Percentiles rank a stretch among this genome's conserved stretches.
Evolutionary conservation across 2,329 filamentous ascomycete species (phyloP).

Genomic region (Aspergillus puulaauensis): DNA sequence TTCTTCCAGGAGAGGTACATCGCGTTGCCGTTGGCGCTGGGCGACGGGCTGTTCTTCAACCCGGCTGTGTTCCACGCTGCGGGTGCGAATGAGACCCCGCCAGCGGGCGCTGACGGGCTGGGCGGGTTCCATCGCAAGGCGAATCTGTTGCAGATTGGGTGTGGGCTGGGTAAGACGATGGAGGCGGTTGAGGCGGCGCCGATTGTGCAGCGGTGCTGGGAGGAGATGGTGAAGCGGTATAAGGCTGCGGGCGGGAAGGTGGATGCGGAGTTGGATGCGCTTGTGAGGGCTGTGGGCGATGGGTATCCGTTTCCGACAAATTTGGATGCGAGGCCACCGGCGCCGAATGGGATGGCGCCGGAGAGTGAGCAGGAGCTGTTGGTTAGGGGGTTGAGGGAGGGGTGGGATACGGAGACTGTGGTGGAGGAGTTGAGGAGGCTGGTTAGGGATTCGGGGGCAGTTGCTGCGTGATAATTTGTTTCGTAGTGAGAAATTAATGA

Average conservation of each 20-base stretch:
- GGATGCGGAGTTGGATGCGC: constrained; percentile 45
- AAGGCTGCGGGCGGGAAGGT: constrained; percentile 18
- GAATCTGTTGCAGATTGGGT: constrained; percentile 63
- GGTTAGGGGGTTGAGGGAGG: constrained; percentile 43
- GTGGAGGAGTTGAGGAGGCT: constrained; percentile 44
- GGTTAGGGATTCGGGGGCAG: constrained; percentile 32
- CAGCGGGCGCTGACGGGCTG: constrained; percentile 6
- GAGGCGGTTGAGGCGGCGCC: constrained; percentile 57
- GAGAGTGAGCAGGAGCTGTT: constrained; percentile 59
- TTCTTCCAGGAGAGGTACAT: constrained; percentile 57
- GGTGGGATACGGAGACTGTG: constrained; percentile 41
- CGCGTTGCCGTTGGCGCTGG: constrained; percentile 52
- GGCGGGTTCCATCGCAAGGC: constrained; percentile 53
- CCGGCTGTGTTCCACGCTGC: constrained; percentile 64
- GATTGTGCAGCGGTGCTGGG: constrained; percentile 54
- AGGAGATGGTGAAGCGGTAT: constrained; percentile 55
- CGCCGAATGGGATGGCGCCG: constrained; percentile 59
- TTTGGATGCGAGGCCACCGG: constrained; percentile 57
- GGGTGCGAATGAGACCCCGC: constrained; percentile 51
- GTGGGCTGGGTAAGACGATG: constrained; percentile 65
- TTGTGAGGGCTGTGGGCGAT: constrained; percentile 54
- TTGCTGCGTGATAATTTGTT: background rate
- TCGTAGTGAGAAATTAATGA: no score
- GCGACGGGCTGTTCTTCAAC: constrained; percentile 65
- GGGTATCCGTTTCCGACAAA: constrained; percentile 66